Base-by-base conservation (phyloP, 805 yeast species). In the Starmerella sp. region DNA sequence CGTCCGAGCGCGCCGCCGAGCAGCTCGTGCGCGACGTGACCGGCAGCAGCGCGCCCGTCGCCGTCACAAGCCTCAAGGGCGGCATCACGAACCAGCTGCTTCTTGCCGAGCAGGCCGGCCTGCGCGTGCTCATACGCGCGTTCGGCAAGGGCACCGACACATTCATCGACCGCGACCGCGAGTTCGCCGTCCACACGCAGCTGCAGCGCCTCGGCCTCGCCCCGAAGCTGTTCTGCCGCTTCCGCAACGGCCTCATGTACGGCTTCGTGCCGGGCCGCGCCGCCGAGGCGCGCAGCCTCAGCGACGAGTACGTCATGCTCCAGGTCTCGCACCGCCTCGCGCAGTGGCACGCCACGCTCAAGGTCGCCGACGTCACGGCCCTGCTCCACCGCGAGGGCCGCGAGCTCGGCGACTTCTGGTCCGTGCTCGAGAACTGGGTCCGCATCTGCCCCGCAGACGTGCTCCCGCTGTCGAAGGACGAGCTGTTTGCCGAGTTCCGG, bases 81-180 rank as follows among this genome's bases (percentile, higher is more conserved):
- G 73, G 73, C 30, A 69, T 69, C 65, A 69, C 73, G 42, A 69
- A 69, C 61, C 65, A 64, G 61, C 64, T 69, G 43, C 58, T 69
- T 15, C 57, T 66, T 35, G 70, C 66, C 5, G 59, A 50, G 39
- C 62, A 57, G 37, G 45, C 42, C 31, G 60, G 57, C 22, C 50
- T 46, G 15, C 50, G 57, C n/a, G 52, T 59, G 44, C 73, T 84
- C 15, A 81, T 84, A 54, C 72, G 93, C 56, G 82, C 85, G 0
- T 84, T 85, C 61, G 93, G 93, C 8, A 76, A 78, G 54, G 89
- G 89, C 11, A 84, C 93, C 0, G 77, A 75, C 53, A 70, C 81
- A 38, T 83, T 84, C 51, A 84, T 84, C 36, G 89, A 85, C 67
- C 72, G 93, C 59, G 82, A 82, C 60, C 71, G 89, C 38, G 93